Base-by-base conservation (phyloP, 345 rosid species). In the Erysimum cheiranthoides region DNA sequence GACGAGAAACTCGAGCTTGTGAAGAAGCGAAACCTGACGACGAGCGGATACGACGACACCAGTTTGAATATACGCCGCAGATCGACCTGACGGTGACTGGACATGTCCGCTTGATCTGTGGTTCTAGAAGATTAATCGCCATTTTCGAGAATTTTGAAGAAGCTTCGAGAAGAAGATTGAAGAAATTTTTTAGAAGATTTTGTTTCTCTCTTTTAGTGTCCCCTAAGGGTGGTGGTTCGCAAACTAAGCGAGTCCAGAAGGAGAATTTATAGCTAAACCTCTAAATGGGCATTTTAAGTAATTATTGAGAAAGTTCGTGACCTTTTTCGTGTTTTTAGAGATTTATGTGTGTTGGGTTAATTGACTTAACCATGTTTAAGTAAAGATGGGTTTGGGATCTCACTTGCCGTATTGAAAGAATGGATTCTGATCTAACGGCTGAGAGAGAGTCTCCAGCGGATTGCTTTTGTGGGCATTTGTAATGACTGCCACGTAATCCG, bases 241-340 rank as follows among this genome's bases (percentile, higher is more conserved):
- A 92, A 92, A 92, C 97, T 89, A 85, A 62, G 74, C 83, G 84
- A 51, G 80, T 90, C 75, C 87, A 12, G 84, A 50, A 70, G 83
- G 46, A n/a, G 25, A 14, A 82, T 88, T 84, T 86, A 86, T 86
- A 88, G 88, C 16, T 71, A 27, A 0, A 34, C 6, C 34, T 3
- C 1, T 0, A 45, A 50, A n/a, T n/a, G 82, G 89, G 80, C 62
- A 12, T 5, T 65, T 25, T 39, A 0, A 6, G 78, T 72, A 60
- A 72, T 40, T 57, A 31, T n/a, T 0, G 3, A 13, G 2, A 65
- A 59, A 5, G 10, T 40, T 66, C 4, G 7, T 58, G 77, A 25
- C 77, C 68, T 59, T 65, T 77, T 64, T 11, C 32, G 76, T 49
- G n/a, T 45, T 57, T n/a, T n/a, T n/a, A n/a, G n/a, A n/a, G n/a